Conservation (phyloP, 495 filamentous ascomycete genomes). For the Daldinia grandis region DNA sequence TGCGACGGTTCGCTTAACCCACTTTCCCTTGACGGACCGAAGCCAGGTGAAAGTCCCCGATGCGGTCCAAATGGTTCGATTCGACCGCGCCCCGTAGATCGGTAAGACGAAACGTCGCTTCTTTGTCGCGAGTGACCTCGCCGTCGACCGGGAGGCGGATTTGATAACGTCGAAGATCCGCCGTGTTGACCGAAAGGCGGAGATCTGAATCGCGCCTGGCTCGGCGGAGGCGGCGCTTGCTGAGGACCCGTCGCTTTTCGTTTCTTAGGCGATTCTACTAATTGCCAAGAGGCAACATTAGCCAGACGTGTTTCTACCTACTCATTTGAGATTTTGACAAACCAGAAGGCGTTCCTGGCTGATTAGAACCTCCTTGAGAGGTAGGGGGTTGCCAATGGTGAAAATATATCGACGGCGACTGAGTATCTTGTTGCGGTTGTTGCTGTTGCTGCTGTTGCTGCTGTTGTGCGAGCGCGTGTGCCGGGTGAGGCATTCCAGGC, state of each 20-base stretch:
- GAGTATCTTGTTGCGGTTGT: conserved; percentile 62
- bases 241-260: conserved; percentile 74
- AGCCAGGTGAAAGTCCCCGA: conserved; percentile 53
- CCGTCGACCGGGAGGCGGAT: conserved; percentile 65
- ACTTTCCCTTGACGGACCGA: conserved; percentile 41
- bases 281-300: conserved; percentile 60
- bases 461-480: conserved; percentile 46
- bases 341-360: conserved; percentile 72
- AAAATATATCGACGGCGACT: conserved; percentile 81
- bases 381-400: conserved; percentile 90
- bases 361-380: conserved; percentile 65
- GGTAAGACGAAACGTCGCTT: conserved; percentile 68
- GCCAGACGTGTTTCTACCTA: conserved; percentile 55
- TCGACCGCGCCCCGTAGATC: conserved; percentile 49
- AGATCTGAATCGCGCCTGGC: conserved; percentile 62
- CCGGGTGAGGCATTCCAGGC: conserved; percentile 43
- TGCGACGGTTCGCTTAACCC: conserved; percentile 41
- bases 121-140: conserved; percentile 74
- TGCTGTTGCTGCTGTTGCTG: conserved; percentile 45
- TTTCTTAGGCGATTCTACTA: conserved; percentile 74
- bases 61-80: conserved; percentile 49
- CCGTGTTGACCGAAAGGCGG: conserved; percentile 66
- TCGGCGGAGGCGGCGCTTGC: conserved; percentile 64
- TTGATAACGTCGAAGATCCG: conserved; percentile 58
- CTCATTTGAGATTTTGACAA: conserved; percentile 65